phyloP scores from a whole-genome alignment of 441 rosid genomes.

The Euphorbia schlechtendalii region DNA sequence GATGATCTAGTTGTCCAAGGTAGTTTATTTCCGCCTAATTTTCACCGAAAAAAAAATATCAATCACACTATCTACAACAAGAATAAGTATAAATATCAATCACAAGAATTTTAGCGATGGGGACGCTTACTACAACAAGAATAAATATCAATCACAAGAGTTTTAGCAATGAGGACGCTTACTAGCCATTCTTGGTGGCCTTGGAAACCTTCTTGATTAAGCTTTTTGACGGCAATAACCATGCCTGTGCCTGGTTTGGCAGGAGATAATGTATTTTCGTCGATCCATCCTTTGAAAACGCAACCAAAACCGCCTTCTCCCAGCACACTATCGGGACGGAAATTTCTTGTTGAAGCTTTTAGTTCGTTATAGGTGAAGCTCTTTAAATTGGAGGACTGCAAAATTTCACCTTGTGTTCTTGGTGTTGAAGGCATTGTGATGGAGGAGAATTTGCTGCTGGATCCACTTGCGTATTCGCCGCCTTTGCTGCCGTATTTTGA shows the following conservation, averaged over 20 bases:
- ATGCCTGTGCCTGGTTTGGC: conserved; percentile 65
- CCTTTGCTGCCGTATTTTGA: conserved; percentile 30
- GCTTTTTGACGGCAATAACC: conserved; percentile 75
- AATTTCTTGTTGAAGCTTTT: conserved; percentile 75
- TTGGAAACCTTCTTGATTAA: conserved; percentile 72
- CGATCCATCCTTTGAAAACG: conserved; percentile 92
- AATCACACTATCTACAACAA: too few relatives aligned
- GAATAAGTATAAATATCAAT: too few relatives aligned
- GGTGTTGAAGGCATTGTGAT: conserved; percentile 43
- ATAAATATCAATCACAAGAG: too few relatives aligned
- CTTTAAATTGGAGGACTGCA: conserved; percentile 59
- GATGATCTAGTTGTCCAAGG: conserved; percentile 76
- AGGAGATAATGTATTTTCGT: conserved; percentile 55
- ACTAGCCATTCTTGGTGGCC: conserved; percentile 99
- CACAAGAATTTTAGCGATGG: too few relatives aligned
- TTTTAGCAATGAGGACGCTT: conserved; percentile 21
- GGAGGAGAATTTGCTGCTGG: conserved; percentile 50
- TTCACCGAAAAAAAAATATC: conserved; percentile 5
- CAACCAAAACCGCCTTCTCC: conserved; percentile 97
- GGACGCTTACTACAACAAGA: too few relatives aligned
- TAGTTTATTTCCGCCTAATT: conserved; percentile 74
- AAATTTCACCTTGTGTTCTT: conserved; percentile 72
- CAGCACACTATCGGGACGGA: conserved; percentile 75
- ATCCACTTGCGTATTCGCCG: conserved; percentile 40
- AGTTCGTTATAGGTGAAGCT: conserved; percentile 56